These are phyloP conservation scores for Pterulicium gracile DNA, from an alignment of 1,284 basidiomycete genomes.

Conservation along the genomic window DNA sequence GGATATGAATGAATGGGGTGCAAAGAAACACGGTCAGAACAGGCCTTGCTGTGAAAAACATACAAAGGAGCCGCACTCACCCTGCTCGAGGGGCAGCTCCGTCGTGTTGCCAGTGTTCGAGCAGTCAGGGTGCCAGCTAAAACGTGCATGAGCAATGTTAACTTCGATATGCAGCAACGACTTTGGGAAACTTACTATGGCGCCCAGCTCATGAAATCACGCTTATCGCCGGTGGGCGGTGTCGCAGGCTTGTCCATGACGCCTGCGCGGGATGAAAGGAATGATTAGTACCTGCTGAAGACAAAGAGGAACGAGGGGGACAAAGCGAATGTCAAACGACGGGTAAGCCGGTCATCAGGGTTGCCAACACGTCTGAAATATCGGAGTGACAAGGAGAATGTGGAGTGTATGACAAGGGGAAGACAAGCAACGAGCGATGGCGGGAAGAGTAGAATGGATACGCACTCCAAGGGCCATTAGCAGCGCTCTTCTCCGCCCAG, in stretches of 20 bases:
- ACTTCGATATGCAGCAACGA: conserved; percentile 13
- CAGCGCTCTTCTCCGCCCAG: conserved; percentile 32
- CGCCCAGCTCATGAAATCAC: conserved; percentile 46
- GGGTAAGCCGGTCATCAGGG: neutral
- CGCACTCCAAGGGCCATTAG: conserved; percentile 45
- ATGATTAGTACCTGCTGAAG: neutral
- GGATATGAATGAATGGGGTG: neutral
- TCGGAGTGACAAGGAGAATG: too few relatives aligned
- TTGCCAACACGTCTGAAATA: neutral
- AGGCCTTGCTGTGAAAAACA: neutral
- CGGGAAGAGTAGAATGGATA: conserved; percentile 5
- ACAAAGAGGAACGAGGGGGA: too few relatives aligned
- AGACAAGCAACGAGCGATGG: neutral
- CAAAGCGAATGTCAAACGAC: too few relatives aligned
- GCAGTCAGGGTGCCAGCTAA: conserved; percentile 53
- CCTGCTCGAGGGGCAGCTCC: conserved; percentile 30
- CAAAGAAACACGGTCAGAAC: neutral
- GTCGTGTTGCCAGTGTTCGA: conserved; percentile 34
- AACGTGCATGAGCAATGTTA: conserved; percentile 6
- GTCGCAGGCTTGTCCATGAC: conserved; percentile 27
- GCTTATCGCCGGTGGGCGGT: conserved; percentile 32
- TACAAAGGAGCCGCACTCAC: conserved; percentile 18
- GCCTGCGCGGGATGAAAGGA: conserved; percentile 16
- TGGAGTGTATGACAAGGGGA: too few relatives aligned
- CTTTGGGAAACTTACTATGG: conserved; percentile 30